These are phyloP conservation scores for Beauveria rudraprayagi DNA, from an alignment of 2,329 filamentous ascomycete genomes.

Conservation along the genomic window DNA sequence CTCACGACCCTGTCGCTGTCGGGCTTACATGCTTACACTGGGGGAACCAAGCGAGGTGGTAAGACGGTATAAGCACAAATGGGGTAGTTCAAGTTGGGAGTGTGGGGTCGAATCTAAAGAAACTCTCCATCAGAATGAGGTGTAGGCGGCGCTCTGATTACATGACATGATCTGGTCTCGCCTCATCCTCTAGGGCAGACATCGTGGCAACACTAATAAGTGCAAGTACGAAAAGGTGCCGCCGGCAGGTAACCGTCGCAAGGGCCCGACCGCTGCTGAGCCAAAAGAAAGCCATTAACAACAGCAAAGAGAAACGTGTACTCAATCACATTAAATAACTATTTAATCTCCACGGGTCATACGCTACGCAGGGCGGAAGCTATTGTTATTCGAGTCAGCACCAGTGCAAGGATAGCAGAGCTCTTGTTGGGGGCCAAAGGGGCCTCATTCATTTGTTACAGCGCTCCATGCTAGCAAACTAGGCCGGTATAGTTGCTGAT, in stretches of 20 bases:
- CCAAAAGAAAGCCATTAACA: not conserved
- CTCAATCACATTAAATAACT: not conserved
- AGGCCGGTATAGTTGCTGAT: not conserved
- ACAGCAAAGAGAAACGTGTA: not conserved
- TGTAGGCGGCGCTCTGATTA: not conserved
- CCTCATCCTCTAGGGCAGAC: not conserved
- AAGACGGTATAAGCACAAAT: slow-evolving; percentile 11
- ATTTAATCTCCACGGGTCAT: not conserved
- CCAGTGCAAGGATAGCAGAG: not conserved
- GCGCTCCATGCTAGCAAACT: not conserved
- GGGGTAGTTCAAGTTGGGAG: not conserved
- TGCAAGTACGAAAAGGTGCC: not conserved
- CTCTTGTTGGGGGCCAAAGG: too few relatives aligned
- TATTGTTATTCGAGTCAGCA: not conserved
- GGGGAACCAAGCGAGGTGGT: slow-evolving; percentile 1
- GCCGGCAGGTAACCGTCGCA: not conserved
- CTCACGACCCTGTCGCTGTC: not conserved
- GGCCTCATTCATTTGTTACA: not conserved
- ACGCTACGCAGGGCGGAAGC: not conserved
- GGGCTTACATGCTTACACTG: slow-evolving; percentile 8
- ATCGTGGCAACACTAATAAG: not conserved
- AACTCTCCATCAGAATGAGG: not conserved
- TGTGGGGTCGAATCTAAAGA: not conserved
- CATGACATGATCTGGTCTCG: not conserved
- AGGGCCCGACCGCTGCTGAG: not conserved